Conservation (phyloP, 768 basidiomycete species). For the Coprinopsis cinerea region DNA sequence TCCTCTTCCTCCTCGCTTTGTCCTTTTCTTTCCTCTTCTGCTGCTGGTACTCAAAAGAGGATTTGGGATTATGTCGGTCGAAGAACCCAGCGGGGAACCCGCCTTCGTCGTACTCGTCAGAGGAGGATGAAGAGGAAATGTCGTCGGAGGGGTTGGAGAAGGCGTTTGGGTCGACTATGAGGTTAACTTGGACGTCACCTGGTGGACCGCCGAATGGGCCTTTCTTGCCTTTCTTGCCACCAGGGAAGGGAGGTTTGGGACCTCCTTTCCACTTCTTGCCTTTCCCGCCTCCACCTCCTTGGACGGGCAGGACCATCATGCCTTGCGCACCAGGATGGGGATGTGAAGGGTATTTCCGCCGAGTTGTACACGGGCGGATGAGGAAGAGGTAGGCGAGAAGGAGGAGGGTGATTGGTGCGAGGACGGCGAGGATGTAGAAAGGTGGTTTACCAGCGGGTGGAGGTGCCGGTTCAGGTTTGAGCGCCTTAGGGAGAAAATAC, state of each 20-base stretch:
- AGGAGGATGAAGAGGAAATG: slow-evolving; percentile 29
- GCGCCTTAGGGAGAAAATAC: slow-evolving; percentile 33
- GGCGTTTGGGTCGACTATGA: slow-evolving; percentile 63
- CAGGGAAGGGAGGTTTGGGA: slow-evolving; percentile 8
- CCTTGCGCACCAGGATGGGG: slow-evolving; percentile 31
- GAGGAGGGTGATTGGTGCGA: slow-evolving; percentile 49
- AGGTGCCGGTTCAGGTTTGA: slow-evolving; percentile 51
- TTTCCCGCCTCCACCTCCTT: slow-evolving; percentile 32
- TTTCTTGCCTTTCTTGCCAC: slow-evolving; percentile 36
- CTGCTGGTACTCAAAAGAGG: background rate
- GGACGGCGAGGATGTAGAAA: slow-evolving; percentile 50
- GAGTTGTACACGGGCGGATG: slow-evolving; percentile 41
- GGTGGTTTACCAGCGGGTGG: slow-evolving; percentile 49
- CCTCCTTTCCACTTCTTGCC: slow-evolving; percentile 21
- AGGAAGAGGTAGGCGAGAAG: slow-evolving; percentile 50
- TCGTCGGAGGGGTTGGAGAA: slow-evolving; percentile 37
- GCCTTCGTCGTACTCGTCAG: slow-evolving; percentile 30
- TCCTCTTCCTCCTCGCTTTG: slow-evolving; percentile 26
- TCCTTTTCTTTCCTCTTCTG: slow-evolving; percentile 15
- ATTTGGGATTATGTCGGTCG: slow-evolving; percentile 16
- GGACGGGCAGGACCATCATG: slow-evolving; percentile 53
- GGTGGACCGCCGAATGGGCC: slow-evolving; percentile 26
- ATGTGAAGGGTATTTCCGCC: slow-evolving; percentile 30
- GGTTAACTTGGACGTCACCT: slow-evolving; percentile 62
- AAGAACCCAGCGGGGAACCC: slow-evolving; percentile 31